These are phyloP conservation scores for Schoenoplectus triqueter DNA, from an alignment of 202 grass and related monocot species.

Conservation along the genomic window DNA sequence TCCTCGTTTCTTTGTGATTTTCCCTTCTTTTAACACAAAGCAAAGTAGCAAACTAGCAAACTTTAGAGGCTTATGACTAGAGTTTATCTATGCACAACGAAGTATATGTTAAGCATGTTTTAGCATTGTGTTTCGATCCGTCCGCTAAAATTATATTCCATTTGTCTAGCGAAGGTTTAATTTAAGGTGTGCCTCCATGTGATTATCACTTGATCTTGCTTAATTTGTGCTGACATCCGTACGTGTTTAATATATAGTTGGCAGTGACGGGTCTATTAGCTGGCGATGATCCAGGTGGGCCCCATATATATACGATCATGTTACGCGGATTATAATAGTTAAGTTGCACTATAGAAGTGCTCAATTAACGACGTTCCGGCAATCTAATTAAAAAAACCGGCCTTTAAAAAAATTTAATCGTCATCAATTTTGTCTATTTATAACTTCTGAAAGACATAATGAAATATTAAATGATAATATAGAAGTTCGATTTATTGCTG, in stretches of 20 bases:
- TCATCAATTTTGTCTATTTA: not conserved
- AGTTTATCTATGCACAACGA: not conserved
- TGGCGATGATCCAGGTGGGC: not conserved
- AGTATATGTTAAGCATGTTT: not conserved
- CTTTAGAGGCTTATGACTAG: too few species aligned
- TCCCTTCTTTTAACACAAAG: too few species aligned
- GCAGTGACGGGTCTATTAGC: not conserved
- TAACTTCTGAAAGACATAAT: not conserved
- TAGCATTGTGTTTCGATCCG: not conserved
- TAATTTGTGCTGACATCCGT: not conserved
- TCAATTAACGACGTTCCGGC: not conserved
- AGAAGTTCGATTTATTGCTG: too few species aligned
- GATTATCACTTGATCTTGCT: not conserved
- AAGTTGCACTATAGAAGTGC: not conserved
- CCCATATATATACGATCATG: not conserved
- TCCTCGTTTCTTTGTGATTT: too few species aligned
- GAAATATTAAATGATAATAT: not conserved
- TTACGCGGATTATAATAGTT: not conserved
- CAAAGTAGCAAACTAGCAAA: too few species aligned
- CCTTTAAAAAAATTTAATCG: not conserved
- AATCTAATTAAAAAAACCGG: not conserved
- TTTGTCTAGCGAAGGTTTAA: not conserved
- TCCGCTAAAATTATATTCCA: constrained; percentile 27
- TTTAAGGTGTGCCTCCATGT: not conserved
- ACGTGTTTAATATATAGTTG: not conserved